phyloP scores from a whole-genome alignment of 1,139 yeast genomes.

The Yamadazyma dendronema region DNA sequence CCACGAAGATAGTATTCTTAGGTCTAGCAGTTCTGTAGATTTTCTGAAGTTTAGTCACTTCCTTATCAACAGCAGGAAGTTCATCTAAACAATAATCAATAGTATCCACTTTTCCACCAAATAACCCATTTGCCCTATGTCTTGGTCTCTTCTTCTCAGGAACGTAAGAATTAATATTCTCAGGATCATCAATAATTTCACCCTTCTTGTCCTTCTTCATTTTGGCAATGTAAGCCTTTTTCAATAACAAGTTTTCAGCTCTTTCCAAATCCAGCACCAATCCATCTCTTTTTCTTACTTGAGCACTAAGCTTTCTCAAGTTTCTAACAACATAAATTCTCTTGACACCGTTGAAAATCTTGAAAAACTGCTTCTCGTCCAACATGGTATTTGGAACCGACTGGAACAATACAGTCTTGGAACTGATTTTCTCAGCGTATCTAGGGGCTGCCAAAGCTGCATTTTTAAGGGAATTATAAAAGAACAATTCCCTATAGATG shows the following conservation, averaged over 20 bases:
- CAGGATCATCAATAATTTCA: slow-evolving; percentile 42
- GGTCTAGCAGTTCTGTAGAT: slow-evolving; percentile 43
- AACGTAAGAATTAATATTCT: slow-evolving; percentile 62
- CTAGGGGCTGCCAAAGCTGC: slow-evolving; percentile 80
- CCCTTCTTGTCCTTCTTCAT: slow-evolving; percentile 66
- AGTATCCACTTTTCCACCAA: slow-evolving; percentile 59
- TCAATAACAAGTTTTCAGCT: slow-evolving; percentile 62
- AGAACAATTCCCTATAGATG: slow-evolving; percentile 78
- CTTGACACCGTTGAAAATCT: slow-evolving; percentile 67
- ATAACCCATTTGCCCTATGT: slow-evolving; percentile 53
- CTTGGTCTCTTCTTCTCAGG: slow-evolving; percentile 78
- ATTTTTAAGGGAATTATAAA: slow-evolving; percentile 75
- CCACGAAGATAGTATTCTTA: slow-evolving; percentile 62
- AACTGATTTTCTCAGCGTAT: slow-evolving; percentile 68
- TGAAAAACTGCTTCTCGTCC: slow-evolving; percentile 59
- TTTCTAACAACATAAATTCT: slow-evolving; percentile 75
- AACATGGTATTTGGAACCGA: slow-evolving; percentile 71
- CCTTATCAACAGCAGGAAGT: slow-evolving; percentile 53
- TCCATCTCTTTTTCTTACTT: slow-evolving; percentile 60
- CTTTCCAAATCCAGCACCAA: slow-evolving; percentile 65
- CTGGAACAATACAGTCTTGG: slow-evolving; percentile 79
- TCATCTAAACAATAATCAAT: slow-evolving; percentile 56
- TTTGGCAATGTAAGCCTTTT: slow-evolving; percentile 59
- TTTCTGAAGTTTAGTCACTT: slow-evolving; percentile 53
- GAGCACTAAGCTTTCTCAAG: slow-evolving; percentile 53